Base-by-base conservation (phyloP, 2,329 filamentous ascomycete species). In the Neurospora sp. region DNA sequence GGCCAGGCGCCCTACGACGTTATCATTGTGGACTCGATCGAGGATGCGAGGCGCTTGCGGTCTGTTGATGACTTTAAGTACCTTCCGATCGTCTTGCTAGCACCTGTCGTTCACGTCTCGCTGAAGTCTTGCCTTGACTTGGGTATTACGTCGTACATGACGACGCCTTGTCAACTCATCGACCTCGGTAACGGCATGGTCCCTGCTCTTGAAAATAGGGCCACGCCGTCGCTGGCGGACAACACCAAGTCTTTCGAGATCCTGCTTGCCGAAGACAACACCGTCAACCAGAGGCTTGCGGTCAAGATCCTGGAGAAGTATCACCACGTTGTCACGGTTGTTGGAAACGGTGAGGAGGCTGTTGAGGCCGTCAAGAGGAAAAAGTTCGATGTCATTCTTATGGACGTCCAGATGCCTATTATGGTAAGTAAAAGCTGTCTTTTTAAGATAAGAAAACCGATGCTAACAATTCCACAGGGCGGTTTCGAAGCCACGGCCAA, bases 321-420 rank as follows among this genome's bases (percentile, higher is more conserved):
- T 80, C 94, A 97, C 77, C 92, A 96, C 78, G 90, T 90, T 36
- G 92, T 96, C 33, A 95, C 92, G 0, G 96, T 99, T 33, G 96
- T 97, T 62, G 93, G 94, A 76, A 99, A 99, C 78, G 96, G 96
- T 72, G 87, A 94, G 73, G 95, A 98, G 78, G 96, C 96, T 1
- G 89, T 98, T 15, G 92, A 97, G 77, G 90, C 92, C n/a, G 89
- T 97, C 75, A 94, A 96, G 84, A 88, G 90, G 78, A 95, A 91
- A 82, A 91, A 92, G 78, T 99, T 96, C 79, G 96, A 99, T 79
- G 92, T 97, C 72, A 96, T 99, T 73, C 86, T 99, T 67, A 99
- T 99, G 96, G 96, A 99, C 78, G 96, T 99, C 19, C 96, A 98
- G 79, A 99, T 99, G 96, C 96, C 96, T n/a, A 92, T 98, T 77